Base-by-base conservation (phyloP, 2,329 filamentous ascomycete genomes). In the Aspergillus costaricaensis region DNA sequence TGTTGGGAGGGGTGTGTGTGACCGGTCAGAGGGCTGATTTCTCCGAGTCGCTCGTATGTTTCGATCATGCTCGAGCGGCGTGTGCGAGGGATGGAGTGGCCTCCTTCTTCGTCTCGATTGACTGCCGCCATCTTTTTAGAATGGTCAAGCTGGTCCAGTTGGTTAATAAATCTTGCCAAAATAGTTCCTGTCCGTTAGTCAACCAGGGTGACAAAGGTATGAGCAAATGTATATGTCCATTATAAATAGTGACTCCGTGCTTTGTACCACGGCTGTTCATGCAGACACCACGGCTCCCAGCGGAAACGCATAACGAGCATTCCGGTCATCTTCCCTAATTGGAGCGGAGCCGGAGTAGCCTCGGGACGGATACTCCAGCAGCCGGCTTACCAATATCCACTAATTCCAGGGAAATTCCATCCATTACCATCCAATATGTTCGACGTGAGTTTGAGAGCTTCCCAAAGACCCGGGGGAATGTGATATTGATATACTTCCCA, bases 21-120 rank as follows among this genome's bases (percentile, higher is more conserved):
- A 17, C 36, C 14, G 27, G 12, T 14, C 27, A 39, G 21, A 23
- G 39, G 43, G n/a, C 57, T 52, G 10, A 59, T 19, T 38, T 67
- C 63, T 54, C 54, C 60, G 50, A 64, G 36, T 27, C 58, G 60
- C 38, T 63, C 53, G 23, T 65, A 56, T 12, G 55, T 59, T 12
- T 44, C 57, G 14, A 23, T 55, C 48, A 60, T 41, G 41, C 47
- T 50, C 25, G 47, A 19, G 23, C 47, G 55, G 15, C 39, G 25
- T 43, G 56, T 36, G 32, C 38, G 17, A 41, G 50, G n/a, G 19
- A 19, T 49, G 6, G n/a, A 41, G 23, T 39, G 25, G 52, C 48
- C 41, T 50, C 55, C 52, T 47, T 59, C 53, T 39, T 47, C 38
- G 14, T 32, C 47, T 4, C 38, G 52, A 25, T 38, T 49, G n/a